Evolutionary conservation across 345 rosid genomes (phyloP).

Genomic region (Clausena lansium): DNA sequence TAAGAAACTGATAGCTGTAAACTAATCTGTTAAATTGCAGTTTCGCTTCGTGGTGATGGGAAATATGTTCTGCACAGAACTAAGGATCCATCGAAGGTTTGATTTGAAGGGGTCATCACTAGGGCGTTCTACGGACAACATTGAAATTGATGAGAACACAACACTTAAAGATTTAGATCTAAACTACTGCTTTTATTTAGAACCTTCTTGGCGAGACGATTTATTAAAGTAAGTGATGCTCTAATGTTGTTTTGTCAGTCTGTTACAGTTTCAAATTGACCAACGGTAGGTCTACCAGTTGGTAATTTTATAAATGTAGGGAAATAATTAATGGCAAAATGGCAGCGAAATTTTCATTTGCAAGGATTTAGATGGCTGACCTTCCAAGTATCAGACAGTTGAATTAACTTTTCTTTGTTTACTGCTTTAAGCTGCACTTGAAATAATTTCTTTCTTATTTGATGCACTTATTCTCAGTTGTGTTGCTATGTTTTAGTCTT

Average conservation of each 20-base stretch:
- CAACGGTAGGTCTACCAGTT: not conserved
- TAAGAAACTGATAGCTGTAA: constrained; percentile 27
- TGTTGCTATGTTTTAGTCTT: not conserved
- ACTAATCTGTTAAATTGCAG: constrained; percentile 43
- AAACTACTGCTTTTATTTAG: constrained; percentile 69
- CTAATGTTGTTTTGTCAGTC: constrained; percentile 5
- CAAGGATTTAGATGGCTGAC: not conserved
- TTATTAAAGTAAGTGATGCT: constrained; percentile 60
- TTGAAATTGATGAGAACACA: constrained; percentile 94
- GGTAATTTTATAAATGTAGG: not conserved
- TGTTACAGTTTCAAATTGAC: not conserved
- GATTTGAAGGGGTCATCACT: constrained; percentile 95
- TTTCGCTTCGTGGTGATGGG: constrained; percentile 99
- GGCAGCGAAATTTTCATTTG: constrained; percentile 3
- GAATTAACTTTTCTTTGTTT: not conserved
- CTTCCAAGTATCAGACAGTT: constrained; percentile 6
- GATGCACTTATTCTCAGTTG: not conserved
- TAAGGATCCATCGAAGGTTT: constrained; percentile 91
- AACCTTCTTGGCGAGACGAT: constrained; percentile 95
- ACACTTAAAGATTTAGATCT: constrained; percentile 96
- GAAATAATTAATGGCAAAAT: not conserved
- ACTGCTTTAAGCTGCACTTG: not conserved
- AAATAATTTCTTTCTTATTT: not conserved
- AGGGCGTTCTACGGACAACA: constrained; percentile 87
- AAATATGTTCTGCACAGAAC: constrained; percentile 97